A percentile compares a stretch with the other conserved stretches of the same genome.
phyloP scores from a whole-genome alignment of 768 basidiomycete species.

The Royoungia palumana region DNA sequence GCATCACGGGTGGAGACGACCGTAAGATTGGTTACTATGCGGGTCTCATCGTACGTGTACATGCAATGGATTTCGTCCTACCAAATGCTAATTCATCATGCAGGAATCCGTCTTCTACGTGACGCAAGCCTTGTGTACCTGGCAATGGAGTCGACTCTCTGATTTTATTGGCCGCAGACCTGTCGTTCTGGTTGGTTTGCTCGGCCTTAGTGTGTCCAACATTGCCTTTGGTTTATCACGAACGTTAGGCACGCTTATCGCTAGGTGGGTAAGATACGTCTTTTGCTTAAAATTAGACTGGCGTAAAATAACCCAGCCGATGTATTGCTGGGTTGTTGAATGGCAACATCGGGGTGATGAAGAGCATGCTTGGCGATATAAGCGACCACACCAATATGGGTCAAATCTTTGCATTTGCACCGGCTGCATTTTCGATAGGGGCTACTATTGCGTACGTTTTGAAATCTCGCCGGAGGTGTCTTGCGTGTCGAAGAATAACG shows the following conservation, averaged over 20 bases:
- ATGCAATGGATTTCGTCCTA: background rate
- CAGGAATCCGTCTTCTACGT: constrained; percentile 63
- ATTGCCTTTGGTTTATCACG: constrained; percentile 60
- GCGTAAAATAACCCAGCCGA: constrained; percentile 22
- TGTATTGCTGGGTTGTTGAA: constrained; percentile 37
- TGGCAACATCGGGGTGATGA: constrained; percentile 56
- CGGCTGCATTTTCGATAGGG: constrained; percentile 1
- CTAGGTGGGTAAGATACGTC: constrained; percentile 39
- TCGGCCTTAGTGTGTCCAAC: constrained; percentile 52
- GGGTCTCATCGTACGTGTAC: constrained; percentile 49
- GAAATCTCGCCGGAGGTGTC: too few species aligned
- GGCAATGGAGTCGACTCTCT: constrained; percentile 64
- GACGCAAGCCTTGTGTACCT: constrained; percentile 52
- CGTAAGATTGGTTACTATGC: constrained; percentile 68
- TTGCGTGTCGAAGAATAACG: background rate
- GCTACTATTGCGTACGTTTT: constrained; percentile 3
- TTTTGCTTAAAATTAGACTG: background rate
- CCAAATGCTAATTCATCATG: background rate
- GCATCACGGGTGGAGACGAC: constrained; percentile 62
- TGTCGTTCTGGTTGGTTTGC: constrained; percentile 52
- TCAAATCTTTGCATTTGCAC: constrained; percentile 30
- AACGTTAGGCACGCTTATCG: constrained; percentile 50
- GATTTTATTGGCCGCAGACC: constrained; percentile 62
- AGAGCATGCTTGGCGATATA: constrained; percentile 64
- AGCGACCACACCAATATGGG: constrained; percentile 41